Evolutionary conservation across 345 rosid genomes (phyloP).

Genomic region (Hibiscus tridactylites): DNA sequence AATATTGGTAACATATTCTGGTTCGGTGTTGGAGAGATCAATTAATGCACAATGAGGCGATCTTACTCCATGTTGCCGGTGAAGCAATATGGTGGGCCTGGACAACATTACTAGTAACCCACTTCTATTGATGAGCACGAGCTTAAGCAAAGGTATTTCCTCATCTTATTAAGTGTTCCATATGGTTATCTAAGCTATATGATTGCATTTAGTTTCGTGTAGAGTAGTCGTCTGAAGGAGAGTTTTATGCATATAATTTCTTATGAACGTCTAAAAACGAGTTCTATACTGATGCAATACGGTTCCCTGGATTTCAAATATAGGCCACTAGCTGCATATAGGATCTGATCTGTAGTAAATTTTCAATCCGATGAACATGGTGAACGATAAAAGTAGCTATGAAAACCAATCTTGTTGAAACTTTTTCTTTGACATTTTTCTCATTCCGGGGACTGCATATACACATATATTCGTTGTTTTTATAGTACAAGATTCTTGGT

Average conservation of each 20-base stretch:
- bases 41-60: background rate
- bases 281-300: background rate
- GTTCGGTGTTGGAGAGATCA: background rate
- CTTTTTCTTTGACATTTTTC: background rate
- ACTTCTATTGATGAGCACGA: background rate
- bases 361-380: too few species aligned
- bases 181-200: background rate
- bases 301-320: background rate
- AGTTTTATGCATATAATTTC: background rate
- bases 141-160: constrained; percentile 2
- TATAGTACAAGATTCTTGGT: too few species aligned
- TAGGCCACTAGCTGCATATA: background rate
- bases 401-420: background rate
- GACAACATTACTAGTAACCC: background rate
- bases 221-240: background rate
- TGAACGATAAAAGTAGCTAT: background rate
- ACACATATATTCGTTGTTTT: too few species aligned
- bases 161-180: background rate
- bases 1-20: constrained; percentile 38
- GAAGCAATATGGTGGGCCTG: background rate
- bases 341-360: too few species aligned
- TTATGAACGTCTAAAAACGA: background rate
- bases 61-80: background rate
- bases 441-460: background rate
- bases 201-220: background rate